Evolutionary conservation across 2,329 filamentous ascomycete genomes (phyloP).

Genomic region (Penicillium italicum): DNA sequence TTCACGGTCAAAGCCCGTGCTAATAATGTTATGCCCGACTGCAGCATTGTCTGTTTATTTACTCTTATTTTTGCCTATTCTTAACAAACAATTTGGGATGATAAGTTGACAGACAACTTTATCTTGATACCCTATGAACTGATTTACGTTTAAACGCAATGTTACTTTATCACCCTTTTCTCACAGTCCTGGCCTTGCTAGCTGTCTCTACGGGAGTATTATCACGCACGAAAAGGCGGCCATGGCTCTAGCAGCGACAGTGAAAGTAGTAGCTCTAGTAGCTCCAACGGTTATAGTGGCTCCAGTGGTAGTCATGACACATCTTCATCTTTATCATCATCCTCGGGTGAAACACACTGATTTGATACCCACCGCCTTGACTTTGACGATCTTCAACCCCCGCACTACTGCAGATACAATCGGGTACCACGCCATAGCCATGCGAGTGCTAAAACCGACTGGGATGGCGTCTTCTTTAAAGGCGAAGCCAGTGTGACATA

Average conservation of each 20-base stretch:
- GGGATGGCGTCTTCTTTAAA: slow-evolving; percentile 7
- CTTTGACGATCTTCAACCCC: neutral
- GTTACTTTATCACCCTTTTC: neutral
- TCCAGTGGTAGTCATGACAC: neutral
- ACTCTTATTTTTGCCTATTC: neutral
- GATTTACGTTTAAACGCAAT: neutral
- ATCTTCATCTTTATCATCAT: neutral
- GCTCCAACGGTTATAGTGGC: neutral
- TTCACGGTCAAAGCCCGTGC: neutral
- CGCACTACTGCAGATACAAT: slow-evolving; percentile 4
- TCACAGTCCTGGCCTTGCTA: neutral
- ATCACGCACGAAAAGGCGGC: slow-evolving; percentile 1
- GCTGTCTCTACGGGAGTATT: neutral
- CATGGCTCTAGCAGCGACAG: slow-evolving; percentile 1
- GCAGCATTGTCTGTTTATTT: neutral
- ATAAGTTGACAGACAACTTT: neutral
- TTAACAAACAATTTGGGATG: neutral
- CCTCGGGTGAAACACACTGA: neutral
- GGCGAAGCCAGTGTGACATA: slow-evolving; percentile 3
- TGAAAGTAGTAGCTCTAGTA: neutral
- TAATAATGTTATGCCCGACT: neutral
- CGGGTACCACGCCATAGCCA: neutral
- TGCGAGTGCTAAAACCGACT: slow-evolving; percentile 6
- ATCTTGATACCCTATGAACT: neutral
- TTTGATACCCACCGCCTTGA: slow-evolving; percentile 3